phyloP scores from a whole-genome alignment of 331 rosid genomes.

The Malus hybrid region DNA sequence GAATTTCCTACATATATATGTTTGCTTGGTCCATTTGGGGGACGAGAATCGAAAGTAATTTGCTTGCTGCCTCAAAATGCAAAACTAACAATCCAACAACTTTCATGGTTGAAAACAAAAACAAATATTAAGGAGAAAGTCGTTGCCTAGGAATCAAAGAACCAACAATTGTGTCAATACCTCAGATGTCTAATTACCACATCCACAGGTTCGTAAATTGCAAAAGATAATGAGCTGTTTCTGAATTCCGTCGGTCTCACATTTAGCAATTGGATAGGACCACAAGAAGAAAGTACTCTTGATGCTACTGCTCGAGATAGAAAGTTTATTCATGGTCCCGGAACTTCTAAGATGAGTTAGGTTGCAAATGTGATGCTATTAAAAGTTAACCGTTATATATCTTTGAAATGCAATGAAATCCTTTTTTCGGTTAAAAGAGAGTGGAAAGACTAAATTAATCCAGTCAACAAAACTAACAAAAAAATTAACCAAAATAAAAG shows the following conservation, averaged over 20 bases:
- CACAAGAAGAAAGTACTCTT: not conserved
- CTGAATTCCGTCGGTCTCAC: not conserved
- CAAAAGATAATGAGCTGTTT: conserved; percentile 7
- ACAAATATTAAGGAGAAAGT: not conserved
- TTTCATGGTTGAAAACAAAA: not conserved
- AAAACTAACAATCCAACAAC: not conserved
- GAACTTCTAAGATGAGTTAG: not conserved
- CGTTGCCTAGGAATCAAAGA: not conserved
- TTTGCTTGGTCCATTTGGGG: too few relatives aligned
- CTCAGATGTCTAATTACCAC: not conserved
- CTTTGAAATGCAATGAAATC: too few relatives aligned
- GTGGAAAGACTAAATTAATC: too few relatives aligned
- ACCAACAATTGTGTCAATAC: not conserved
- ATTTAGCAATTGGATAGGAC: conserved; percentile 13
- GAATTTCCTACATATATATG: too few relatives aligned
- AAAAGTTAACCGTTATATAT: too few relatives aligned
- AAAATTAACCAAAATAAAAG: too few relatives aligned
- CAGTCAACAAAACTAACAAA: too few relatives aligned
- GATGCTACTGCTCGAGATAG: not conserved
- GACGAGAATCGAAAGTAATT: too few relatives aligned
- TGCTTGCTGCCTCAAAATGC: too few relatives aligned
- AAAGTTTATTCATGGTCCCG: conserved; percentile 4
- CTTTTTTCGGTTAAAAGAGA: too few relatives aligned
- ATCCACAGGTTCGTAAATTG: conserved; percentile 1
- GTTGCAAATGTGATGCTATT: conserved; percentile 3